Evolutionary conservation across 495 filamentous ascomycete genomes (phyloP), one percentile per base, ranked within the genome.

Genomic region (Penicillium riverlandense): DNA sequence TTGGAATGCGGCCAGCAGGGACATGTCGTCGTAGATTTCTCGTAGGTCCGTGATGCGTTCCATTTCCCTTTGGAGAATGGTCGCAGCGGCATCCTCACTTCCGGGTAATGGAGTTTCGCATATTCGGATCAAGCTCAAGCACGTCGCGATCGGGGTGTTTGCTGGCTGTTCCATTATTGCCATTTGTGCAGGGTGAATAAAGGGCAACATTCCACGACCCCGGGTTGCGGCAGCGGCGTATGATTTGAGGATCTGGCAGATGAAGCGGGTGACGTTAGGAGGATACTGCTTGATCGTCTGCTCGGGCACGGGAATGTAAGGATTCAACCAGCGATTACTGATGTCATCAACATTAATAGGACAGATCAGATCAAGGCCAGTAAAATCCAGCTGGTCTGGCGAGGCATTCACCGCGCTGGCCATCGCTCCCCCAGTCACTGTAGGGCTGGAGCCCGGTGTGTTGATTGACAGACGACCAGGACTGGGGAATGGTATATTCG

Each of bases 311-410:
- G 66, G 70, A 38, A 74, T 66, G 37, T 65, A 74, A 7, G 65
- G 43, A 22, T 68, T 65, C 40, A 72, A 35, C 70, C 67, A 75
- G 29, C 71, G 71, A 40, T 70, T 70, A 11, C 57, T 65, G 41
- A 75, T 74, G 5, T 62, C 57, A 13, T 70, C 61, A 3, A 57
- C 61, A 44, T 74, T 58, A 38, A 72, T 70, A 4, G 67, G 62
- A 44, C 63, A 69, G 8, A 65, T 49, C n/a, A 75, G 55, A 11
- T 66, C 56, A 8, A 64, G 47, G 0, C 13, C 22, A 14, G 49
- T 37, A 8, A 65, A 65, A 12, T 61, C 38, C 22, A 58, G 43
- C 15, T 4, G 14, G n/a, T 54, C 40, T 14, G 36, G 37, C 15
- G 22, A 22, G 22, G 22, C 22, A 22, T 22, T 22, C 22, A 22